phyloP scores from a whole-genome alignment of 1,139 yeast genomes.

The Sugiyamaella novakii region DNA sequence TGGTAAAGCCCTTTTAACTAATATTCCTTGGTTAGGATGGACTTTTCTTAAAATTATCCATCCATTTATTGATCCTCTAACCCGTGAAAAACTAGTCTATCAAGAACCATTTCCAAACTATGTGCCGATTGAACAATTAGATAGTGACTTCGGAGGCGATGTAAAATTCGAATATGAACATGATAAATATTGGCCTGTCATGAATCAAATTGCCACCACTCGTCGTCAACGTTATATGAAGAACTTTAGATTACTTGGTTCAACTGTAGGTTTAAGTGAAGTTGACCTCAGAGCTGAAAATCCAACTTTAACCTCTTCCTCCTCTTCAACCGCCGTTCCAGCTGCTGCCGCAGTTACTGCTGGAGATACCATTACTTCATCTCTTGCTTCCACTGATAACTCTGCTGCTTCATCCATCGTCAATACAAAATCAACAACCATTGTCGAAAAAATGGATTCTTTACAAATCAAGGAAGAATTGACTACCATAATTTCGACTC shows the following conservation, averaged over 20 bases:
- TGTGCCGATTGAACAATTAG: conserved; percentile 80
- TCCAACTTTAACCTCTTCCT: background rate
- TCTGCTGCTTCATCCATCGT: conserved; percentile 16
- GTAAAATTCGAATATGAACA: conserved; percentile 84
- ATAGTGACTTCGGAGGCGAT: conserved; percentile 78
- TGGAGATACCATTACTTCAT: background rate
- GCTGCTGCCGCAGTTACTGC: background rate
- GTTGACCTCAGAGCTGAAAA: conserved; percentile 59
- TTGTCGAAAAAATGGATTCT: conserved; percentile 12
- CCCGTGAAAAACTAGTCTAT: conserved; percentile 86
- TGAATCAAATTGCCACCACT: conserved; percentile 58
- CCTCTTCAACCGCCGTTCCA: conserved; percentile 8
- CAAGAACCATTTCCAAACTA: conserved; percentile 85
- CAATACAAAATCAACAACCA: conserved; percentile 8
- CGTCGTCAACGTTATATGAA: conserved; percentile 59
- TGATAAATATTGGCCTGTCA: conserved; percentile 74
- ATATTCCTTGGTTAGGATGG: conserved; percentile 92
- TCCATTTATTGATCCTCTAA: conserved; percentile 93
- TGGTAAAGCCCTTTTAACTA: conserved; percentile 86
- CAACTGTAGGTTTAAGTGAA: conserved; percentile 78
- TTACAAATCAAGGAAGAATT: conserved; percentile 8
- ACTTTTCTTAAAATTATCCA: conserved; percentile 85
- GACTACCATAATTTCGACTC: background rate
- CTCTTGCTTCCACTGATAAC: conserved; percentile 3
- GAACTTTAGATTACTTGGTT: conserved; percentile 69